A percentile compares a stretch with the other conserved stretches of the same genome.
These are phyloP conservation scores for Lachnellula willkommii DNA, from an alignment of 2,329 filamentous ascomycete species.

Conservation along the genomic window DNA sequence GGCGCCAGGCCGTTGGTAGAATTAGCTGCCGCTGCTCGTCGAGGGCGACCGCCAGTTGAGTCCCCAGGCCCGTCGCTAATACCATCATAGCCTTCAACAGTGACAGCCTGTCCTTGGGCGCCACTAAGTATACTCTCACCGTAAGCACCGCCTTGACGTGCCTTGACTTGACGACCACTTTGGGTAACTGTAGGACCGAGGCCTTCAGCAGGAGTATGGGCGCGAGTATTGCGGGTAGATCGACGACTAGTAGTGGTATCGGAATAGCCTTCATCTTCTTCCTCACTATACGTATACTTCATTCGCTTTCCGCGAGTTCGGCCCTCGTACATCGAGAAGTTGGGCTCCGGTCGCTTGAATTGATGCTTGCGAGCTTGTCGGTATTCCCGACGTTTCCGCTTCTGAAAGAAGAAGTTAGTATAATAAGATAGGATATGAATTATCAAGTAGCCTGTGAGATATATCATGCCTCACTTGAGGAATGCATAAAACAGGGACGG, in stretches of 20 bases:
- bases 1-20: constrained; percentile 27
- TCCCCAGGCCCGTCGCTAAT: constrained; percentile 42
- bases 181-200: constrained; percentile 64
- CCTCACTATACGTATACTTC: constrained; percentile 93
- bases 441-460: neutral
- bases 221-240: constrained; percentile 68
- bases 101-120: constrained; percentile 20
- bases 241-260: constrained; percentile 57
- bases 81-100: constrained; percentile 36
- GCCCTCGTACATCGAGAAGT: constrained; percentile 91
- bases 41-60: constrained; percentile 35
- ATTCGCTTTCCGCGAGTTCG: constrained; percentile 93
- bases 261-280: constrained; percentile 66
- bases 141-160: constrained; percentile 50
- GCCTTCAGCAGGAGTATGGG: constrained; percentile 66
- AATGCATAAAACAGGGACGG: too few relatives aligned
- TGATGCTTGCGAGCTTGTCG: constrained; percentile 67
- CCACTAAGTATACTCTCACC: constrained; percentile 52
- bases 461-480: too few relatives aligned
- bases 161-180: constrained; percentile 79
- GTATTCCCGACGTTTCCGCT: constrained; percentile 90
- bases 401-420: constrained; percentile 46
- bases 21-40: constrained; percentile 31
- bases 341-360: constrained; percentile 80
- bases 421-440: constrained; percentile 13